Evolutionary conservation across 176 grass and related monocot genomes (phyloP), one percentile per base, ranked within the genome.

Genomic region (Eragrostis curvula): DNA sequence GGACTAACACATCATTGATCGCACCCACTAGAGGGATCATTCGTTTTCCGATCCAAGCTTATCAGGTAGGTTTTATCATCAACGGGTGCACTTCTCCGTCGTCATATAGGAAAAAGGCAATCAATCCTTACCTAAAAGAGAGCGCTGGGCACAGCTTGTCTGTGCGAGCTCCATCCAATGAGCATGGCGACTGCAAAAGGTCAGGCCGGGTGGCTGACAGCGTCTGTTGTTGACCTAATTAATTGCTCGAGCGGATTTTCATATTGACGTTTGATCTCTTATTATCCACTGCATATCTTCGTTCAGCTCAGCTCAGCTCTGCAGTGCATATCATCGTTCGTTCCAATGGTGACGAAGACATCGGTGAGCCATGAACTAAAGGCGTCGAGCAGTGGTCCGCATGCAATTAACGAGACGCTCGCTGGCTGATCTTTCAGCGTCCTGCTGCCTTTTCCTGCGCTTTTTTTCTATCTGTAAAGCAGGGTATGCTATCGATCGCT

Each of bases 401-500:
- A 28, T 51, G 15, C 70, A 10, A 40, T 62, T 9, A 59, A 41
- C 75, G 75, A 60, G 61, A 47, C 53, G 43, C 49, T 30, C 50
- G 77, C 70, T 45, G 64, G 81, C 78, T 78, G 39, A 75, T 70
- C 81, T 80, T 60, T 88, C 87, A 80, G 8, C n/a, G 73, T 9
- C 61, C 78, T 63, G 36, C 40, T 7, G 24, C 68, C 5, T 45
- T 64, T 30, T 11, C 53, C 61, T 8, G 62, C 44, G 70, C 81
- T 75, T 75, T 81, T n/a, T n/a, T 83, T 66, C 24, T 51, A 81
- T 77, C 87, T 89, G 83, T 81, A 85, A 85, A 81, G 46, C 25
- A 16, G 7, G 39, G 11, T 25, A 28, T 2, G 72, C 66, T 78
- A 50, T 82, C 87, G 18, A 79, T 84, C 55, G 36, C 16, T 36